Evolutionary conservation across 176 grass and related monocot species (phyloP).

Genomic region (Poa pratensis): DNA sequence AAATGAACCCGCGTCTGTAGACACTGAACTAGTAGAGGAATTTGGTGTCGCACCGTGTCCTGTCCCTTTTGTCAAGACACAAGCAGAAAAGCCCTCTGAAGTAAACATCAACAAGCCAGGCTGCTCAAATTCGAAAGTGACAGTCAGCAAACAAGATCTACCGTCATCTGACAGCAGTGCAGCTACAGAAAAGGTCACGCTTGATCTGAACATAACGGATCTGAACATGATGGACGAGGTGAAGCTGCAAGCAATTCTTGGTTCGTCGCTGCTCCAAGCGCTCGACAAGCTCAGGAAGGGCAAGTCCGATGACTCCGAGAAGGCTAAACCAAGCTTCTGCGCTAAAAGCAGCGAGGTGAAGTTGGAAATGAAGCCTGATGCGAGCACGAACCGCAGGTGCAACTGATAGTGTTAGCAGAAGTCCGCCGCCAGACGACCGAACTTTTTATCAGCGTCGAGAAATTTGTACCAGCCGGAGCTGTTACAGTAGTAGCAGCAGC

Average conservation of each 20-base stretch:
- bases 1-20: constrained; percentile 34
- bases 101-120: background rate
- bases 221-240: constrained; percentile 36
- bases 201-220: constrained; percentile 31
- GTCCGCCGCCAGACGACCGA: background rate
- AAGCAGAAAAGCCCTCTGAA: constrained; percentile 27
- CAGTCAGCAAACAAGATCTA: constrained; percentile 7
- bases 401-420: constrained; percentile 3
- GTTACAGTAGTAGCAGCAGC: background rate
- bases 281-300: constrained; percentile 25
- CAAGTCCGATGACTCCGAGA: constrained; percentile 21
- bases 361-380: constrained; percentile 8
- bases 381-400: background rate
- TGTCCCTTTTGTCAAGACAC: constrained; percentile 16
- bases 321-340: background rate
- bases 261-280: constrained; percentile 32
- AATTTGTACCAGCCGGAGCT: too few relatives aligned
- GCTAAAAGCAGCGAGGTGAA: background rate
- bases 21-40: constrained; percentile 14
- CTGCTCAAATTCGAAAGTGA: background rate
- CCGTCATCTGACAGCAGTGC: background rate
- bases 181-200: constrained; percentile 26
- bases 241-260: constrained; percentile 28
- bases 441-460: background rate
- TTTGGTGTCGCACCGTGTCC: background rate